Conservation (phyloP, 352 stramenopile genomes). For the Globisporangium paddicum region DNA sequence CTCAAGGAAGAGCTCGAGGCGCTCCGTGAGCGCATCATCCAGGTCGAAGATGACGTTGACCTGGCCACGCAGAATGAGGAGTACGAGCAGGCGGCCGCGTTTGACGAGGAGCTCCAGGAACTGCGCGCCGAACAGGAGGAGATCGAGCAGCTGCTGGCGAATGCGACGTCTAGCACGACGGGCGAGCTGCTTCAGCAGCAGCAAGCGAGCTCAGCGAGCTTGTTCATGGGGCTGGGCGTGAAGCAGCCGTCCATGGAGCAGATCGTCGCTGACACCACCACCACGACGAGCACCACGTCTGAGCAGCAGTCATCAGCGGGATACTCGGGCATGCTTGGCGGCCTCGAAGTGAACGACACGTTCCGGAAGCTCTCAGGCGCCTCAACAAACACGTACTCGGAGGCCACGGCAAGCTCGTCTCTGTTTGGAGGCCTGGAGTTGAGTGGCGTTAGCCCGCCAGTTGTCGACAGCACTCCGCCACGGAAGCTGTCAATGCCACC, state of each 20-base stretch:
- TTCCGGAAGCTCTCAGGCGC: conserved; percentile 11
- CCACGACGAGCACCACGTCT: neutral
- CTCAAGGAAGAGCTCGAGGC: conserved; percentile 36
- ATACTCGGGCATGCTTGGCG: conserved; percentile 14
- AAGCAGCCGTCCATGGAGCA: conserved; percentile 11
- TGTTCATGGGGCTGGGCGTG: conserved; percentile 29
- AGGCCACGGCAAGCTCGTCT: conserved; percentile 7
- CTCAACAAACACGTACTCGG: conserved; percentile 8
- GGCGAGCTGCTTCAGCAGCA: neutral
- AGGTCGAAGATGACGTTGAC: conserved; percentile 64
- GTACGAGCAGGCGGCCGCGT: conserved; percentile 48
- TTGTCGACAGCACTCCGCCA: neutral
- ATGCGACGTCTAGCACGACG: neutral
- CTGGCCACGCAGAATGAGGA: conserved; percentile 65
- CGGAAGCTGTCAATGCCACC: conserved; percentile 5
- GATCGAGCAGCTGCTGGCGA: conserved; percentile 26
- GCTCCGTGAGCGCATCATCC: conserved; percentile 41
- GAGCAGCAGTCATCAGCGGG: neutral
- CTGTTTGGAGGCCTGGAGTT: conserved; percentile 43
- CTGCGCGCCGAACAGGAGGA: conserved; percentile 47
- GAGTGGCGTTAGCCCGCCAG: conserved; percentile 6
- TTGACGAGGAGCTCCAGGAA: conserved; percentile 64
- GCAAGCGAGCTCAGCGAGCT: conserved; percentile 12
- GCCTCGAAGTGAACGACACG: conserved; percentile 17
- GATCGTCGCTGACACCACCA: neutral